Evolutionary conservation across 2,329 filamentous ascomycete genomes (phyloP), one percentile per base, ranked within the genome.

Genomic region (Parastagonospora nodorum): DNA sequence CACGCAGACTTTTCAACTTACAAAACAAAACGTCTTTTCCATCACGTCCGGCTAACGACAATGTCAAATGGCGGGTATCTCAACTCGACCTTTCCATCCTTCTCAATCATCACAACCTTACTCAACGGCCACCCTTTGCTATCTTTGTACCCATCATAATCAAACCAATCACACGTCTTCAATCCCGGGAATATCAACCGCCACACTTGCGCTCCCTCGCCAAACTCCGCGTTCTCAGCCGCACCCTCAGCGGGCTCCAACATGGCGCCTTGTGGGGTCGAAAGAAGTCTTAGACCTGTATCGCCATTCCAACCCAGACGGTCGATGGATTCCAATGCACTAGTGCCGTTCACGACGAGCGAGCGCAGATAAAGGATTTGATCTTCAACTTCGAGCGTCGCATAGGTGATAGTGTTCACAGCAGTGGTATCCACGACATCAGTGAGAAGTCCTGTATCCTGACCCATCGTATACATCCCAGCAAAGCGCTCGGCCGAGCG

Each of bases 71-170:
- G 67, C 10, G 68, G 67, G 45, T 70, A 71, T 33, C 60, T 63
- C 42, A 71, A 41, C 42, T 65, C 63, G 2, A 67, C 57, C n/a
- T 49, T 49, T 6, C 35, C 39, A 0, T 53, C 49, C 1, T 29
- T 53, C 30, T 68, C 60, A 2, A 70, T 55, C 1, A 67, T 37
- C 29, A 69, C 66, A 10, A 70, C 10, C 39, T 70, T 71, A 12
- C 57, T 63, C 44, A 70, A 46, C 8, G 66, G 61, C 68, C 68
- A 71, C 2, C 64, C 68, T 28, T 61, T 67, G 12, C 54, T 57
- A 41, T 70, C 67, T n/a, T 65, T 63, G 42, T 68, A 69, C 57
- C 68, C 68, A 47, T 70, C 68, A 32, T 66, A 70, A 39, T 71
- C 68, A 47, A 64, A 69, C 63, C 65, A 71, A 42, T 71, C 61